These are phyloP conservation scores for Naganishia sp. DNA, from an alignment of 1,284 basidiomycete genomes.

Conservation along the genomic window DNA sequence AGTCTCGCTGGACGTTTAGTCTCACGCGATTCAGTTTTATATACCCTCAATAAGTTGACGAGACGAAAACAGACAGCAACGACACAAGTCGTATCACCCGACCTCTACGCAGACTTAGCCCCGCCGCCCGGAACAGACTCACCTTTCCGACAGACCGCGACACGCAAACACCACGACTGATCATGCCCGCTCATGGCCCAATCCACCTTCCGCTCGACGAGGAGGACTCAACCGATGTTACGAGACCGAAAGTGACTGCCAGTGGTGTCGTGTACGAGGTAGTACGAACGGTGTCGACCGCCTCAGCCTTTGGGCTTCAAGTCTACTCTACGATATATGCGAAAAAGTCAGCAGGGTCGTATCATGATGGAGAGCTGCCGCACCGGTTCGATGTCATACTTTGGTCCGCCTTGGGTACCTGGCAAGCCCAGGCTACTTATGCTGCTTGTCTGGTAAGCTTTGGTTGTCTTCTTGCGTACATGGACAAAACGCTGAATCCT, in stretches of 20 bases:
- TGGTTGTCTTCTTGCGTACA: neutral
- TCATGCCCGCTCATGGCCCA: slow-evolving; percentile 7
- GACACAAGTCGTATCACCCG: too few species aligned
- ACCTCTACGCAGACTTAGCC: too few species aligned
- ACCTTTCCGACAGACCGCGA: too few species aligned
- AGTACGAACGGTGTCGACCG: neutral
- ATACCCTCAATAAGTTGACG: too few species aligned
- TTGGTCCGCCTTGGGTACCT: slow-evolving; percentile 9
- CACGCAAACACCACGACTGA: neutral
- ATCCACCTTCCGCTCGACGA: slow-evolving; percentile 10
- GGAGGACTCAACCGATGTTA: neutral
- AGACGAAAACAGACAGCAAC: too few species aligned
- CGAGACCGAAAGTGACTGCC: neutral
- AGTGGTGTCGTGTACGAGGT: slow-evolving; percentile 1
- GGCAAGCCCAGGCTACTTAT: slow-evolving; percentile 6
- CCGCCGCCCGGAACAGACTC: too few species aligned
- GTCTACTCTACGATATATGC: slow-evolving; percentile 5
- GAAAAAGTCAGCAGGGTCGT: neutral
- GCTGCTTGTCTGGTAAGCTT: slow-evolving; percentile 15
- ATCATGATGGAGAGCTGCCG: neutral
- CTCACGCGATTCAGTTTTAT: too few species aligned
- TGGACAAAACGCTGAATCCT: neutral
- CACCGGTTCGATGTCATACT: slow-evolving; percentile 10
- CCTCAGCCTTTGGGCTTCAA: slow-evolving; percentile 6
- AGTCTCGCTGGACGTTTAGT: too few species aligned